Conservation (phyloP, 305 asterid species). For the Withania somnifera region DNA sequence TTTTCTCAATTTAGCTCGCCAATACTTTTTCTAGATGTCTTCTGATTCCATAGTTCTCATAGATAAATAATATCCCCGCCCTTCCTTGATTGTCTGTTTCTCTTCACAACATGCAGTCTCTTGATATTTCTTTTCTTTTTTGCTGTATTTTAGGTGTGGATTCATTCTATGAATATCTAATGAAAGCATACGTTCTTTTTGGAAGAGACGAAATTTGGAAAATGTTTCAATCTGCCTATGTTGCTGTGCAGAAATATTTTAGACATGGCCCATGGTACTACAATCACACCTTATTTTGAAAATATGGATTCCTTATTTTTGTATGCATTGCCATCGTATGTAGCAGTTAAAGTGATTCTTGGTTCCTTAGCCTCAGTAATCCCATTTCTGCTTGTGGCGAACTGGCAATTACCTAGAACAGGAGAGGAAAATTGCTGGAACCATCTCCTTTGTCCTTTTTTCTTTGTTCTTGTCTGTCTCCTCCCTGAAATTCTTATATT, state of each 20-base stretch:
- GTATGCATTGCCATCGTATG: not conserved
- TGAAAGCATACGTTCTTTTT: slow-evolving; percentile 86
- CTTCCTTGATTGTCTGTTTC: not conserved
- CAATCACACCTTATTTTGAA: slow-evolving; percentile 2
- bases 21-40: not conserved
- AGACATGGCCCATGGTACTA: slow-evolving; percentile 86
- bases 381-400: not conserved
- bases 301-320: not conserved
- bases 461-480: not conserved
- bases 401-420: not conserved
- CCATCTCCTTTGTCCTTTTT: not conserved
- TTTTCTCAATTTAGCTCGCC: not conserved
- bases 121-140: not conserved
- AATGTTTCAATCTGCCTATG: slow-evolving; percentile 89
- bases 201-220: slow-evolving; percentile 92
- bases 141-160: slow-evolving; percentile 65
- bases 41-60: not conserved
- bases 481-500: not conserved
- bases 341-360: not conserved
- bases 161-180: slow-evolving; percentile 84
- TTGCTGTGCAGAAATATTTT: slow-evolving; percentile 76
- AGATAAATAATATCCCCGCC: not conserved
- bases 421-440: not conserved
- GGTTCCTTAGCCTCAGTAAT: not conserved
- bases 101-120: not conserved